Evolutionary conservation across 306 rosid genomes (phyloP), one percentile per base, ranked within the genome.

Genomic region (Hippophae tibetana): DNA sequence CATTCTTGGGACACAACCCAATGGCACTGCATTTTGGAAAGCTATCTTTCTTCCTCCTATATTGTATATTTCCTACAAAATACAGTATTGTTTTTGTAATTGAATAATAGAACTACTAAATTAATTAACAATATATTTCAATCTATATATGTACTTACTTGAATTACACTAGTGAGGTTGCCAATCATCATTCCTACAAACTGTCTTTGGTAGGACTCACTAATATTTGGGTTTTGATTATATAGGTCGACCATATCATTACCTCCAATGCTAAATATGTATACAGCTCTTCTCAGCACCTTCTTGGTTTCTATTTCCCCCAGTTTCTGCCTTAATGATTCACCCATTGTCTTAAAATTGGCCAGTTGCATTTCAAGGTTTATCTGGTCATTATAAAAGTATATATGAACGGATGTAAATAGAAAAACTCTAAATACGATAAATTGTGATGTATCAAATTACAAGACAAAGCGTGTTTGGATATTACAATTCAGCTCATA

Each of bases 41-140:
- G 47, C 74, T 65, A 77, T 68, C 11, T 72, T 77, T 47, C 82
- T 72, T 40, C 75, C 78, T 41, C 81, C 75, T 7, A 42, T 11
- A 14, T 60, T 42, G 43, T 64, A 52, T 58, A 72, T 59, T 60
- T 64, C 74, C 78, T 72, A 31, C 38, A 31, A 10, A 43, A 49
- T 13, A 43, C 12, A 18, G 10, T 31, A 27, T 7, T 38, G 31
- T 6, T 6, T 9, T 11, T 1, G 1, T 13, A 13, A 46, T 46
- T 9, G 13, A 46, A 7, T 12, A 46, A 8, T 8, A 46, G 4
- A 9, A 46, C 12, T 46, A 8, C 5, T 46, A 3, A 18, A 18
- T 18, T 18, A 18, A 18, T 18, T 18, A 18, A 18, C 23, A 18
- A 46, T 0, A 46, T 6, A 46, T 12, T 9, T 46, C 9, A 46